Percentiles rank a stretch among this genome's conserved stretches.
Conservation (phyloP, 495 filamentous ascomycete species). For the Aspergillus ostianus region DNA sequence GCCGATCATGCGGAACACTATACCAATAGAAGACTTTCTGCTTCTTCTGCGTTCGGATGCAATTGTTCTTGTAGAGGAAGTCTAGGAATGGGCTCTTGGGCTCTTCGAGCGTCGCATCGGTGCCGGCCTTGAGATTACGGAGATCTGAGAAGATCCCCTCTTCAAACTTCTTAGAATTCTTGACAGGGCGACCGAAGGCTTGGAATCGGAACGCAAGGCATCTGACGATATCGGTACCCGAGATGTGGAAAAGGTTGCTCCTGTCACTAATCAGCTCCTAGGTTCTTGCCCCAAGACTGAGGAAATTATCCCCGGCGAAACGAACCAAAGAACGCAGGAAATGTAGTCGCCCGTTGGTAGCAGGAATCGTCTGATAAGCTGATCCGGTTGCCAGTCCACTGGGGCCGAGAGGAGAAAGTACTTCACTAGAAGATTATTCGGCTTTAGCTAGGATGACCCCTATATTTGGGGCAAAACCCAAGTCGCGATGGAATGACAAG, state of each 20-base stretch:
- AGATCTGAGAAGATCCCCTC: conserved; percentile 99
- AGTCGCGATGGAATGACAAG: background rate
- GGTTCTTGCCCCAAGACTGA: conserved; percentile 1
- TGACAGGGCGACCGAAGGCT: conserved; percentile 95
- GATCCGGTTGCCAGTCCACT: conserved; percentile 95
- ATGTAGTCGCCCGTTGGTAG: conserved; percentile 98
- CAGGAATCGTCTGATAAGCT: conserved; percentile 93
- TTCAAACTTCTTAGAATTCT: conserved; percentile 99
- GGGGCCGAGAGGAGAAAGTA: conserved; percentile 99
- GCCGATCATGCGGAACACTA: conserved; percentile 94
- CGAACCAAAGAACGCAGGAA: conserved; percentile 93
- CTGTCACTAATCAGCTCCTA: conserved; percentile 38
- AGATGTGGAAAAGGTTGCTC: conserved; percentile 99
- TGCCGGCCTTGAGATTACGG: conserved; percentile 96
- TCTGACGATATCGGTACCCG: conserved; percentile 96
- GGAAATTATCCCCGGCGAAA: conserved; percentile 9
- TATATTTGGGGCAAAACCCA: background rate
- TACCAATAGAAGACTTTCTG: conserved; percentile 99
- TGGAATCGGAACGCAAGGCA: conserved; percentile 98
- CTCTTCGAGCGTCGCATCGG: conserved; percentile 98
- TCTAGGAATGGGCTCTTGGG: conserved; percentile 98
- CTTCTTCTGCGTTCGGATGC: conserved; percentile 99
- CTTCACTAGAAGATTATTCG: conserved; percentile 66
- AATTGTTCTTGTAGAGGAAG: conserved; percentile 99
- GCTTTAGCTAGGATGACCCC: conserved; percentile 4